Evolutionary conservation across 495 filamentous ascomycete species (phyloP), one percentile per base, ranked within the genome.

Genomic region (Sabuloglossum arenarium): DNA sequence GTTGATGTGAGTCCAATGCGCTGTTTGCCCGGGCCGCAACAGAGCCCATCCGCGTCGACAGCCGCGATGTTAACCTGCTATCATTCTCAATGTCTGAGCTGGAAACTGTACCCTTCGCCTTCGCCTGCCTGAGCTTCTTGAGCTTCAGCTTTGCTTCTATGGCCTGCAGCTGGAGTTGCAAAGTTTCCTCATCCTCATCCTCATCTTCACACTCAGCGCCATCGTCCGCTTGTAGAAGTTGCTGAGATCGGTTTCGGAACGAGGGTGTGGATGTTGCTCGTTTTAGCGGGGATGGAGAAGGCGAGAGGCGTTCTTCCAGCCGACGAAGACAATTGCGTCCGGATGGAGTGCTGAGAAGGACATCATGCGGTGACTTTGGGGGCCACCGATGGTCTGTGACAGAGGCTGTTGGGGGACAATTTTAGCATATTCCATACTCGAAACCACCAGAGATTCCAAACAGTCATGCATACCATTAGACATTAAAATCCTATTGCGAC

Each of bases 151-250:
- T 79, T 4, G 89, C 86, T 62, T 96, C 79, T 53, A 98, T 90
- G 53, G 82, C 86, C 52, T 85, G 78, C 24, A 98, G 70, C 62
- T 90, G 78, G 59, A 98, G 71, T 59, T 89, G 73, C 30, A 96
- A 66, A 1, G 79, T 88, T 67, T 96, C 89, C 63, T 96, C 91
- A 61, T 98, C 91, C 28, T 97, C 88, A 0, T 86, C 84, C 12
- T 72, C 68, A 21, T 62, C 64, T 14, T 72, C 60, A 42, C 68
- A 71, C 49, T 70, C 61, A 3, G 62, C 70, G 21, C 71, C 67
- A 30, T 66, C 58, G 53, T 42, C 60, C 39, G 63, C 21, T 21
- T 47, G 57, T 49, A 61, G 54, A 56, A 61, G 51, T 42, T 65
- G 70, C 11, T 63, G 34, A 69, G 57, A 62, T 61, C 66, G 67